Conservation (phyloP, 495 filamentous ascomycete genomes). For the Tuber melanosporum region DNA sequence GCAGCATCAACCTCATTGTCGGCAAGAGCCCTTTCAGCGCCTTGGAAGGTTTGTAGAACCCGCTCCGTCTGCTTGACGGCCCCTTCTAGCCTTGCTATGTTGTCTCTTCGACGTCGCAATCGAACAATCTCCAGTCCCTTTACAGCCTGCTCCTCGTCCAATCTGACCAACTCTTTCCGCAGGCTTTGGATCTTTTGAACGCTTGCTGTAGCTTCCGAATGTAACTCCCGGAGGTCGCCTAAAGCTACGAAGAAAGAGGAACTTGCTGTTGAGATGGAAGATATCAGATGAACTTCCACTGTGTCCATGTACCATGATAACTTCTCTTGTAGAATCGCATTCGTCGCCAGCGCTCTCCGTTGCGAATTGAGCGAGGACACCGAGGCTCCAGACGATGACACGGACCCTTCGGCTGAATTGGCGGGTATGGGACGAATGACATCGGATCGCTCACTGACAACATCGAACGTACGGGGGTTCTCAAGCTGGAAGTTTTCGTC, state of each 20-base stretch:
- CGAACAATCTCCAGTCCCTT: conserved; percentile 81
- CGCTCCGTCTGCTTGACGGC: conserved; percentile 74
- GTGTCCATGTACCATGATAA: conserved; percentile 99
- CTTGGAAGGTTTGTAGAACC: conserved; percentile 66
- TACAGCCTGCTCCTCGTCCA: conserved; percentile 83
- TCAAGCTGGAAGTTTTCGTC: conserved; percentile 93
- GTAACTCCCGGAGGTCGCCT: conserved; percentile 81
- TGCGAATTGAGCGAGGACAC: conserved; percentile 43
- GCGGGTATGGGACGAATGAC: conserved; percentile 65
- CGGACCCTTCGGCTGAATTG: conserved; percentile 45
- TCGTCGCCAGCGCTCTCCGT: conserved; percentile 85
- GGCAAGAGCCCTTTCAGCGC: conserved; percentile 75
- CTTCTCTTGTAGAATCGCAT: conserved; percentile 98
- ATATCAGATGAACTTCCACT: conserved; percentile 93
- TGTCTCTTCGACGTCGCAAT: conserved; percentile 72
- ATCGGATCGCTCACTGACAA: conserved; percentile 92
- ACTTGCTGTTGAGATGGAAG: conserved; percentile 88
- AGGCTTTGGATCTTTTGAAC: conserved; percentile 78
- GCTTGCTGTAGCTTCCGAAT: conserved; percentile 85
- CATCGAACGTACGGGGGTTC: conserved; percentile 92
- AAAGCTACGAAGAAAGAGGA: conserved; percentile 95
- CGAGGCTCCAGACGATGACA: conserved; percentile 21
- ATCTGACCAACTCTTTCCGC: conserved; percentile 65
- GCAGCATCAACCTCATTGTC: conserved; percentile 72
- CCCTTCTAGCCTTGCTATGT: conserved; percentile 72